Conservation (phyloP, 129 eudicot species). For the Arctium lappa region DNA sequence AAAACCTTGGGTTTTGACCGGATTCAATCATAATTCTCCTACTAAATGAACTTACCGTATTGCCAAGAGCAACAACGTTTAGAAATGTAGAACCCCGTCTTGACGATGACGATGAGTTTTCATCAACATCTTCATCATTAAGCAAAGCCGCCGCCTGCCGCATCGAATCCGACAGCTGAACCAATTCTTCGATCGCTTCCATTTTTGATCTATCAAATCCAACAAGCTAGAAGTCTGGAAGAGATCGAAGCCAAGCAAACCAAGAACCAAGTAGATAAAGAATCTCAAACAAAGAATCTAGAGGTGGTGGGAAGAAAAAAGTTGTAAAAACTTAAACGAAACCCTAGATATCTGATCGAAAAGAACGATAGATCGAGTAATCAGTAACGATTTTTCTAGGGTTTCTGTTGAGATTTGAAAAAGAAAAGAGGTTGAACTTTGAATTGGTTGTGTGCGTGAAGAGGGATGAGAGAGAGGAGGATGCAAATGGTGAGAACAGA, state of each 20-base stretch:
- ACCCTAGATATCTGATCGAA: slow-evolving; percentile 26
- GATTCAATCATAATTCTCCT: slow-evolving; percentile 15
- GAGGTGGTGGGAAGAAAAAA: slow-evolving; percentile 10
- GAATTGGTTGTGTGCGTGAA: slow-evolving; percentile 21
- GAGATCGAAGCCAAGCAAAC: slow-evolving; percentile 23
- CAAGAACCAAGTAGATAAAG: slow-evolving; percentile 5
- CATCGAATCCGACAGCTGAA: slow-evolving; percentile 88
- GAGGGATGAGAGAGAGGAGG: slow-evolving; percentile 20
- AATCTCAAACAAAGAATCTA: neutral
- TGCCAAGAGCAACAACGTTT: slow-evolving; percentile 95
- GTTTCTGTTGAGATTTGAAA: slow-evolving; percentile 27
- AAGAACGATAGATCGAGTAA: slow-evolving; percentile 9
- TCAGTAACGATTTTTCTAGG: slow-evolving; percentile 16
- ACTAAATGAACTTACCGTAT: slow-evolving; percentile 57
- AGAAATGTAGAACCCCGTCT: slow-evolving; percentile 72
- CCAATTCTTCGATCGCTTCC: slow-evolving; percentile 96
- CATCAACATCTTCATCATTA: slow-evolving; percentile 91
- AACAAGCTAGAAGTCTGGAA: neutral
- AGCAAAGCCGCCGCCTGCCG: slow-evolving; percentile 90
- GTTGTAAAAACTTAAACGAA: neutral
- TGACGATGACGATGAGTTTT: slow-evolving; percentile 43
- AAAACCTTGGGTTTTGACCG: slow-evolving; percentile 4
- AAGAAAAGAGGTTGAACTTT: slow-evolving; percentile 22
- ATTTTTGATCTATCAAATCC: slow-evolving; percentile 29
- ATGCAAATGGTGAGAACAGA: slow-evolving; percentile 24